Base-by-base conservation (phyloP, 352 stramenopile species). In the Pythium pyrilobum region DNA sequence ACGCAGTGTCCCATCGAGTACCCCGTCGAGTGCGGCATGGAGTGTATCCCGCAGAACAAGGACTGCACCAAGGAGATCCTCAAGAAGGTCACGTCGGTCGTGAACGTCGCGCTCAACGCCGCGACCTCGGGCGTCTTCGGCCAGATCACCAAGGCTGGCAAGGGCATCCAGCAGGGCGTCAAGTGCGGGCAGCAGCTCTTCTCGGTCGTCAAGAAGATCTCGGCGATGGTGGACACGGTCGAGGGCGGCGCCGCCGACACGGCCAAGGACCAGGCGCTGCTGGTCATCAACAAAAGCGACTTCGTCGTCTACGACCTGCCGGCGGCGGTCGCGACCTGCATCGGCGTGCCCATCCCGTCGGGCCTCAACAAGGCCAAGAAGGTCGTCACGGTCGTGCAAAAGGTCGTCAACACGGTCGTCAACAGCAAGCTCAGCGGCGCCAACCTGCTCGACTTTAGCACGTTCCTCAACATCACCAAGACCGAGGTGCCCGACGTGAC, bases 31-130 rank as follows among this genome's bases (percentile, higher is more conserved):
- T 87, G 76, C 34, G 72, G 56, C n/a, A 49, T 78, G 56, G 71
- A 85, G 38, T 87, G 73, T 32, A 66, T 86, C 37, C 75, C 67
- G n/a, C 70, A 81, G 52, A 86, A 81, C 53, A 61, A 71, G 21
- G 72, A 83, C 51, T 85, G 70, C 45, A 64, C 63, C 16, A 62
- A 77, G n/a, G 68, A 69, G 45, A 62, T 84, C n/a, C 16, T 70
- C 32, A 56, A 43, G 32, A 77, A 81, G 55, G 64, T 79, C n/a
- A 56, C 47, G 2, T 61, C 70, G 16, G 70, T 84, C 7, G 67
- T 60, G 2, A 71, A 66, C 42, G 62, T 67, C 6, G 66, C 66
- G 16, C 43, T 84, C 18, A 69, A 66, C 47, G 63, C 45, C 10
- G 68, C 71, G 3, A 75, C 70, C 0, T 59, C 62, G 9, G 70